Percentiles rank a stretch among this genome's conserved stretches.
Evolutionary conservation across 1,284 basidiomycete species (phyloP).

Genomic region (Cryptococcus sp.): DNA sequence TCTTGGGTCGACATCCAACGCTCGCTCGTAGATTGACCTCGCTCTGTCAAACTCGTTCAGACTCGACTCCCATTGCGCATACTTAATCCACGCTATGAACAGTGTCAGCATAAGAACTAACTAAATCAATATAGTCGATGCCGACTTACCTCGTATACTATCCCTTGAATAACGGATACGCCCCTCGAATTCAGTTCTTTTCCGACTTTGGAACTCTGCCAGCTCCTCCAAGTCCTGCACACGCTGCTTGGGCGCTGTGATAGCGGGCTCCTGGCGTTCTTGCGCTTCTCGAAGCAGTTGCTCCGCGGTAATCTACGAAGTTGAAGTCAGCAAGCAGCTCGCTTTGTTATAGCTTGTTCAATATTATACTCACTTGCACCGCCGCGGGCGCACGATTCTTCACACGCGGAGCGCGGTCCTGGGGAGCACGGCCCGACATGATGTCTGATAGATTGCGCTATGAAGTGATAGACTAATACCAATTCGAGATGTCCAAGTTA

Average conservation of each 20-base stretch:
- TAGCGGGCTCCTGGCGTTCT: slow-evolving; percentile 90
- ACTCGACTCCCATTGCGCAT: slow-evolving; percentile 77
- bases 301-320: slow-evolving; percentile 89
- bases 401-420: slow-evolving; percentile 63
- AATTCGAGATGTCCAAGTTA: no score
- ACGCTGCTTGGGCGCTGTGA: slow-evolving; percentile 87
- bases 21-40: slow-evolving; percentile 93
- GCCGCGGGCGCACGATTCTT: slow-evolving; percentile 93
- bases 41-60: slow-evolving; percentile 92
- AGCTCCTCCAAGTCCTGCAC: slow-evolving; percentile 98
- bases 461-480: no score
- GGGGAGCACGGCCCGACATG: slow-evolving; percentile 47
- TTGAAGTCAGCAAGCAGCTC: not conserved
- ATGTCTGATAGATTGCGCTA: slow-evolving; percentile 1
- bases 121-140: not conserved
- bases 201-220: slow-evolving; percentile 90
- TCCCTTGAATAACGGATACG: slow-evolving; percentile 81
- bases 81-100: slow-evolving; percentile 60
- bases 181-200: slow-evolving; percentile 95
- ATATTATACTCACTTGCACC: slow-evolving; percentile 65
- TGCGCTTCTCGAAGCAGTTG: slow-evolving; percentile 97
- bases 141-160: slow-evolving; percentile 47
- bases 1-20: slow-evolving; percentile 90
- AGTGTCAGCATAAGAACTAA: not conserved
- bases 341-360: not conserved